phyloP scores from a whole-genome alignment of 371 early-diverging fungal genomes.

The Rhizomucor pusillus region DNA sequence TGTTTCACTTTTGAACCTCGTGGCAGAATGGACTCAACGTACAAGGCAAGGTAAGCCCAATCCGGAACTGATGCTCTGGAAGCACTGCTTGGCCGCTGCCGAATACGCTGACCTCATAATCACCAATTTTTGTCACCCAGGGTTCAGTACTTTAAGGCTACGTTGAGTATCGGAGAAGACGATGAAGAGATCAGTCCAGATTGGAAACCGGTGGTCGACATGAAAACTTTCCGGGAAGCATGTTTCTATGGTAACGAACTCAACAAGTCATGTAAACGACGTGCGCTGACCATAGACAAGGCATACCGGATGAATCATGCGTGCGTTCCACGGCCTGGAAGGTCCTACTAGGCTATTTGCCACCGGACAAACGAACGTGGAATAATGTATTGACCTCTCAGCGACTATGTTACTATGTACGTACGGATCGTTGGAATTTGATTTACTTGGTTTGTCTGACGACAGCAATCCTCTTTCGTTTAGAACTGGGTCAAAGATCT shows the following conservation, averaged over 20 bases:
- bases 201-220: conserved; percentile 47
- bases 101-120: too few relatives aligned
- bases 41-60: too few relatives aligned
- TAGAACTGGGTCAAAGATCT: conserved; percentile 61
- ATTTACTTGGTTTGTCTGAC: background rate
- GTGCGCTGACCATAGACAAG: conserved; percentile 33
- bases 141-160: conserved; percentile 37
- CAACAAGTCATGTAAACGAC: background rate
- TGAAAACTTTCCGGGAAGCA: conserved; percentile 48
- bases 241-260: conserved; percentile 44
- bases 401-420: conserved; percentile 66
- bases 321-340: conserved; percentile 72
- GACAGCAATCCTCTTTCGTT: background rate
- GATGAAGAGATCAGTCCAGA: conserved; percentile 16
- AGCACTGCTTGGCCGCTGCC: too few relatives aligned
- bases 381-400: conserved; percentile 39
- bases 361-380: conserved; percentile 76
- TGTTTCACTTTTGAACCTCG: too few relatives aligned
- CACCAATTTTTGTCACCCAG: too few relatives aligned
- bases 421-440: too few relatives aligned
- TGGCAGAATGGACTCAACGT: too few relatives aligned
- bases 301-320: conserved; percentile 73
- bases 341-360: conserved; percentile 72
- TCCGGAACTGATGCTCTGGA: too few relatives aligned
- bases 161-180: conserved; percentile 24